These are phyloP conservation scores for Aspergillus puulaauensis DNA, from an alignment of 2,329 filamentous ascomycete species.

Conservation along the genomic window DNA sequence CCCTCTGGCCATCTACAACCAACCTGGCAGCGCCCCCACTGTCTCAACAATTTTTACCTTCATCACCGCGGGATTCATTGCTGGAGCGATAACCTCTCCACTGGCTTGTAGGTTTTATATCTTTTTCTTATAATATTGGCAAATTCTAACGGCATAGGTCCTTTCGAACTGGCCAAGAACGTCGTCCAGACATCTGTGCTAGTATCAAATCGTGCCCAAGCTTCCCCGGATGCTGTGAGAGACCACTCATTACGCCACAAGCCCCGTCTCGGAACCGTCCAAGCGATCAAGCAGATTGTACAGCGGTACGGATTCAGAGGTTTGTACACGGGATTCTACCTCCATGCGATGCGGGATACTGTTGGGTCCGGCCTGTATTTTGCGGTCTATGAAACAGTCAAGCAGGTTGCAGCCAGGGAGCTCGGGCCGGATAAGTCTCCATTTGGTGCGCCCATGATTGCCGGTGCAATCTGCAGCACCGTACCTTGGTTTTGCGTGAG, in stretches of 20 bases:
- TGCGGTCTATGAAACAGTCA: slow-evolving; percentile 48
- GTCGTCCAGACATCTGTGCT: slow-evolving; percentile 50
- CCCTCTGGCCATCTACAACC: slow-evolving; percentile 42
- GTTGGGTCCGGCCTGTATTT: slow-evolving; percentile 49
- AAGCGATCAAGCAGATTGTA: slow-evolving; percentile 45
- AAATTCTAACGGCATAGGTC: slow-evolving; percentile 31
- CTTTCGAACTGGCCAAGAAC: slow-evolving; percentile 50
- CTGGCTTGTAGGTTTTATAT: slow-evolving; percentile 41
- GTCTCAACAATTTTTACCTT: slow-evolving; percentile 44
- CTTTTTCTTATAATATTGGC: not conserved
- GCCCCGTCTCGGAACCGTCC: slow-evolving; percentile 42
- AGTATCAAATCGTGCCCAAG: slow-evolving; percentile 42
- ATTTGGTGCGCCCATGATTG: slow-evolving; percentile 45
- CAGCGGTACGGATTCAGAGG: slow-evolving; percentile 44
- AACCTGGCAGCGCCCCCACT: slow-evolving; percentile 43
- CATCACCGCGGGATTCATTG: slow-evolving; percentile 41
- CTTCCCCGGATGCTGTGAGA: slow-evolving; percentile 33
- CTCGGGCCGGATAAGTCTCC: slow-evolving; percentile 44
- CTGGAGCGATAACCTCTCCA: slow-evolving; percentile 43
- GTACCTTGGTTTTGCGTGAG: slow-evolving; percentile 49
- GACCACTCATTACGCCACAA: slow-evolving; percentile 36
- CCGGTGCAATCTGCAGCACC: slow-evolving; percentile 48
- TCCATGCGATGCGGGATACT: slow-evolving; percentile 47
- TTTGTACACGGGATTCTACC: slow-evolving; percentile 47
- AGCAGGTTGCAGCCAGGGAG: slow-evolving; percentile 46